Base-by-base conservation (phyloP, 2,329 filamentous ascomycete genomes). In the Alternaria triticina region DNA sequence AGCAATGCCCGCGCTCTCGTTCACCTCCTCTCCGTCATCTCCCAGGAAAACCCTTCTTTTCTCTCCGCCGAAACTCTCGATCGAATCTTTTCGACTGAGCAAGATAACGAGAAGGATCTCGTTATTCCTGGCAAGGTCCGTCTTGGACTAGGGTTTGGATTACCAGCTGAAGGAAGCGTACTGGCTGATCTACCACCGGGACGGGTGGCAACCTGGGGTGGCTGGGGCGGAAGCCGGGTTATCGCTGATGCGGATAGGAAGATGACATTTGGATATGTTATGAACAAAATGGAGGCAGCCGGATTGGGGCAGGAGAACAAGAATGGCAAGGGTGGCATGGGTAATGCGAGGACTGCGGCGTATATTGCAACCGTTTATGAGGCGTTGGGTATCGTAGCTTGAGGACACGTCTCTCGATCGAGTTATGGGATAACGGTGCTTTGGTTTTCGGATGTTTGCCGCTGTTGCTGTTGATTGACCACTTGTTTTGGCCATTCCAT, bases 251-350 rank as follows among this genome's bases (percentile, higher is more conserved):
- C 65, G 6, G 70, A 67, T 3, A 45, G 68, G 5, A 54, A 54
- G 10, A 11, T 72, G 23, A 70, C 67, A 6, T 57, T 72, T 36
- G 44, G 55, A 1, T 72, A 72, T 52, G 47, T 66, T 17, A 71
- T 72, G 70, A 72, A 72, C 10, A 70, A 69, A 54, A 72, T 72
- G 67, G 56, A 50, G 2, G 52, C 40, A 46, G 59, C 46, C 3
- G 62, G 50, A 0, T 1, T 66, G 30, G 59, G 61, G 6, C 59
- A 45, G 23, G 4, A 4, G 20, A 40, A 54, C 1, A 22, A 47
- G 11, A 50, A 36, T 0, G 33, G 30, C 20, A 61, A 51, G 20
- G 49, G 40, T 36, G 59, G 46, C n/a, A 27, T 67, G 57, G 66
- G 66, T 3, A 68, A 54, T 22, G 45, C 58, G 13, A 50, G 59